phyloP scores from a whole-genome alignment of 176 grass and related monocot genomes.

The Phragmites australis region DNA sequence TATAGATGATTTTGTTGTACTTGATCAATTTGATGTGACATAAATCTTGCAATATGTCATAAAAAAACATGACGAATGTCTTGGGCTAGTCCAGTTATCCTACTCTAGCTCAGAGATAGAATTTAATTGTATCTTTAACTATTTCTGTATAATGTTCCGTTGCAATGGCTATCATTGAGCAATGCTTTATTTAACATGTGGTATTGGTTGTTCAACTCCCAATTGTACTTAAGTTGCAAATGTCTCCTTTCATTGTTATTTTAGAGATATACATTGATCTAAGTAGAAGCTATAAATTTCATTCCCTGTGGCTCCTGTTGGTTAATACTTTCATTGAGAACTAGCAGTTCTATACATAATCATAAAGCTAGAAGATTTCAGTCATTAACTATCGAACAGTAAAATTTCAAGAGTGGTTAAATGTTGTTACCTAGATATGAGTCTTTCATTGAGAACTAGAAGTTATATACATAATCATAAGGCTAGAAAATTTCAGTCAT shows the following conservation, averaged over 20 bases:
- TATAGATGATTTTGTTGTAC: background rate
- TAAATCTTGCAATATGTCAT: conserved; percentile 8
- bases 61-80: background rate
- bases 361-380: background rate
- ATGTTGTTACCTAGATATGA: background rate
- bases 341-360: background rate
- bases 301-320: background rate
- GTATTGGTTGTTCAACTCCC: background rate
- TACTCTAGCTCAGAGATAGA: background rate
- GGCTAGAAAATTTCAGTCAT: too few relatives aligned
- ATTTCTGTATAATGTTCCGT: background rate
- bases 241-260: background rate
- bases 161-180: background rate
- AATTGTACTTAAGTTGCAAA: background rate
- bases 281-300: conserved; percentile 6
- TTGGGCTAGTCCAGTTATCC: background rate
- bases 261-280: background rate
- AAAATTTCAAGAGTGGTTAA: background rate
- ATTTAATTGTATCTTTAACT: background rate
- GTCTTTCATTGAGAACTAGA: background rate
- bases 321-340: conserved; percentile 3
- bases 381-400: background rate
- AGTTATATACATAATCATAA: too few relatives aligned
- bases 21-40: background rate
- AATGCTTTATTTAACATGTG: background rate